These are phyloP conservation scores for Talaromyces sp. DNA, from an alignment of 2,329 filamentous ascomycete genomes.

Conservation along the genomic window DNA sequence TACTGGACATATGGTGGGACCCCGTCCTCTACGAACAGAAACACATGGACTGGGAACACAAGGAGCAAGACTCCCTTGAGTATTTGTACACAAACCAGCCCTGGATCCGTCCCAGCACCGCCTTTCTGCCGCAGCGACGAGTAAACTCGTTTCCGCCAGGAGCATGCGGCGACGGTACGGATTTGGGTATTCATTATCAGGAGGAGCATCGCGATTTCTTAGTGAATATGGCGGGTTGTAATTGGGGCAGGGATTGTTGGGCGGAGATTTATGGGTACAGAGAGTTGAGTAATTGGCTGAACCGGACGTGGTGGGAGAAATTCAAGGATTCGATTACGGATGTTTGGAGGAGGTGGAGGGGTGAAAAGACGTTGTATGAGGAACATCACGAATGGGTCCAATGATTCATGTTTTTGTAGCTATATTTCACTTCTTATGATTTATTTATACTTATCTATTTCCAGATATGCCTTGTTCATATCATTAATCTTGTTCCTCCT, in stretches of 20 bases:
- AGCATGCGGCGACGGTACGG: constrained; percentile 64
- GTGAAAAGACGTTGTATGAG: constrained; percentile 13
- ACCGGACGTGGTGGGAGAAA: constrained; percentile 76
- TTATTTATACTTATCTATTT: background rate
- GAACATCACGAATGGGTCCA: constrained; percentile 18
- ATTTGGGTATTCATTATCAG: constrained; percentile 79
- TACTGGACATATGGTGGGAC: constrained; percentile 98
- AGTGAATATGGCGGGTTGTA: constrained; percentile 97
- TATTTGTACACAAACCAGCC: constrained; percentile 87
- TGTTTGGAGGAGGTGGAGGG: constrained; percentile 20
- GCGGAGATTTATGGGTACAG: constrained; percentile 95
- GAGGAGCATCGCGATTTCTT: constrained; percentile 83
- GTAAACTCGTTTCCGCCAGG: constrained; percentile 93
- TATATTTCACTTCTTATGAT: constrained; percentile 15
- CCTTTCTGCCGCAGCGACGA: constrained; percentile 83
- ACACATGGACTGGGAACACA: constrained; percentile 99
- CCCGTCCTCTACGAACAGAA: constrained; percentile 96
- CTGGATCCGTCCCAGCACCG: constrained; percentile 85
- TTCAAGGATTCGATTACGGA: constrained; percentile 35
- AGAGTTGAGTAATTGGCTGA: constrained; percentile 84
- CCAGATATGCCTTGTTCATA: background rate
- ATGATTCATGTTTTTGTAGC: constrained; percentile 8
- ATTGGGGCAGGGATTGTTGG: constrained; percentile 97
- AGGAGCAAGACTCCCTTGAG: constrained; percentile 93
- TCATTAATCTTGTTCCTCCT: background rate